phyloP scores from a whole-genome alignment of 2,329 filamentous ascomycete genomes.

The Emergomyces pasteurianus region DNA sequence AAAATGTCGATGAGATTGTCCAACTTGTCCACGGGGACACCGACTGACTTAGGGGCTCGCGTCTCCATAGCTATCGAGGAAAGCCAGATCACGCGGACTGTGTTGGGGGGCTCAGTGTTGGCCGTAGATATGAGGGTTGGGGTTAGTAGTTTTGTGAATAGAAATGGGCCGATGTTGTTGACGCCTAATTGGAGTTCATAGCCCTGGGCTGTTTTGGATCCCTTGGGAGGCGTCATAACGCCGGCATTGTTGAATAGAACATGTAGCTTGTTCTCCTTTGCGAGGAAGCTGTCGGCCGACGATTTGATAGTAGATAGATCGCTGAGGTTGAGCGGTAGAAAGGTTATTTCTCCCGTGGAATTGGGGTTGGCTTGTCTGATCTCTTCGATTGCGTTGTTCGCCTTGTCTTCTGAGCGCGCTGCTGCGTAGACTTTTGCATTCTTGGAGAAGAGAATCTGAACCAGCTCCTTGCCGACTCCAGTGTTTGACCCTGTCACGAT shows the following conservation, averaged over 20 bases:
- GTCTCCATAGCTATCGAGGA: constrained; percentile 8
- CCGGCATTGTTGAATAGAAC: constrained; percentile 28
- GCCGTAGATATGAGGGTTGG: constrained; percentile 25
- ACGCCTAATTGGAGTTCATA: constrained; percentile 29
- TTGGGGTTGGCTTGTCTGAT: constrained; percentile 19
- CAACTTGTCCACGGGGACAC: constrained; percentile 19
- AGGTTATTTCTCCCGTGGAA: constrained; percentile 25
- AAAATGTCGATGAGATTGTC: constrained; percentile 13
- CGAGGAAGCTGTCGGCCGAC: constrained; percentile 24
- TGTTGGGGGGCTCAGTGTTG: constrained; percentile 1
- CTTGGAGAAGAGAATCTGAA: constrained; percentile 29
- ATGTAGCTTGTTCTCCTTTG: constrained; percentile 25
- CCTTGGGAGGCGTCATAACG: constrained; percentile 23
- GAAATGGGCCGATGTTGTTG: constrained; percentile 30
- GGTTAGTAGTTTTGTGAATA: constrained; percentile 28
- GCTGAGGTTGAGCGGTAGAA: constrained; percentile 28
- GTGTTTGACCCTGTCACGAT: constrained; percentile 28
- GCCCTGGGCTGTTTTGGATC: constrained; percentile 21
- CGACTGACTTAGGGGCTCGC: constrained; percentile 4
- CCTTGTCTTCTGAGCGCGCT: constrained; percentile 31
- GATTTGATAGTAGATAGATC: constrained; percentile 30
- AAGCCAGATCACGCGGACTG: constrained; percentile 28
- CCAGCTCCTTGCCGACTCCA: constrained; percentile 31
- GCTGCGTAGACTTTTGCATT: constrained; percentile 36
- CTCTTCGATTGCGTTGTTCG: constrained; percentile 25